phyloP scores from a whole-genome alignment of 2,329 filamentous ascomycete species.

The Penicillium decumbens region DNA sequence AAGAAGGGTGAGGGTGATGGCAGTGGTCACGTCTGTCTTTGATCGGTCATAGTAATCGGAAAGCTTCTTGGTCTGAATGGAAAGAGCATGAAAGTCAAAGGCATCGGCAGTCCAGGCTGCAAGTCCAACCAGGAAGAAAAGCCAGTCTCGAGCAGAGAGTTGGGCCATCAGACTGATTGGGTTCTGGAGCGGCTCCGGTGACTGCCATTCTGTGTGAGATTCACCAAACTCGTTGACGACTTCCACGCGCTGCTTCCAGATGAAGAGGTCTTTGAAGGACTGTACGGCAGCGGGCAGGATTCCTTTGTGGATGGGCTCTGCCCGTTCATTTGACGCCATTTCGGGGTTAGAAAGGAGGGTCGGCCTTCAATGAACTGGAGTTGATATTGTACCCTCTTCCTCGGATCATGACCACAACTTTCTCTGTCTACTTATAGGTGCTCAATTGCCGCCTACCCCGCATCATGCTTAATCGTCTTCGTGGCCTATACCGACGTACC shows the following conservation, averaged over 20 bases:
- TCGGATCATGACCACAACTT: not conserved
- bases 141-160: slow-evolving; percentile 63
- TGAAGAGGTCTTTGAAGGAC: slow-evolving; percentile 60
- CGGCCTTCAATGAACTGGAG: not conserved
- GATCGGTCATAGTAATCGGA: slow-evolving; percentile 55
- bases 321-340: slow-evolving; percentile 45
- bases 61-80: slow-evolving; percentile 71
- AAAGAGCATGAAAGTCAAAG: slow-evolving; percentile 77
- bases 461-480: slow-evolving; percentile 10
- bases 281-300: slow-evolving; percentile 62
- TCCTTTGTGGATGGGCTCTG: slow-evolving; percentile 65
- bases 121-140: slow-evolving; percentile 71
- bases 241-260: slow-evolving; percentile 69
- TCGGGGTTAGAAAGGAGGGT: not conserved
- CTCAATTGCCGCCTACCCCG: slow-evolving; percentile 1
- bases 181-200: slow-evolving; percentile 62
- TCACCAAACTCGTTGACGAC: slow-evolving; percentile 54
- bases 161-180: slow-evolving; percentile 64
- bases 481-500: slow-evolving; percentile 4
- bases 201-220: slow-evolving; percentile 62
- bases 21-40: slow-evolving; percentile 66
- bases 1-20: slow-evolving; percentile 60
- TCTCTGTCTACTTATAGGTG: slow-evolving; percentile 12
- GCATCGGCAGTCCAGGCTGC: slow-evolving; percentile 75
- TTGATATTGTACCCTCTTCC: not conserved